A percentile compares a stretch with the other conserved stretches of the same genome.
phyloP scores from a whole-genome alignment of 148 eudicot genomes.

The Rhododendron simsii region DNA sequence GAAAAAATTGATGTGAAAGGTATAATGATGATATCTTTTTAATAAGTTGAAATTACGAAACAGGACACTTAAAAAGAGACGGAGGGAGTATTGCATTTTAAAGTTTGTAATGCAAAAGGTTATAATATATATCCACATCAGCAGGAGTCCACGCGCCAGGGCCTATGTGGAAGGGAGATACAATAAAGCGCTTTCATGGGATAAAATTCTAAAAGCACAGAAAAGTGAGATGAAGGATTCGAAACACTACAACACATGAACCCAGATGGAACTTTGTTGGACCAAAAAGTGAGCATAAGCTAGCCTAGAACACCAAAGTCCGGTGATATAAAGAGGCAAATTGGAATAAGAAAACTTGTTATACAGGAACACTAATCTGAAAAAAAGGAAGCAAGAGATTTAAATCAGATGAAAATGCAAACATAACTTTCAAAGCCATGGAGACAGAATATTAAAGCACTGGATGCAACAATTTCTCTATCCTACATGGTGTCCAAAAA shows the following conservation, averaged over 20 bases:
- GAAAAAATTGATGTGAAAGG: too few species aligned
- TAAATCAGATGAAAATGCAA: not conserved
- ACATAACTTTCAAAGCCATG: not conserved
- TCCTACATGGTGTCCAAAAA: not conserved
- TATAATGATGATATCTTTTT: too few species aligned
- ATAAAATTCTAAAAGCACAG: not conserved
- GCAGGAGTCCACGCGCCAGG: too few species aligned
- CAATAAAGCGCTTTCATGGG: too few species aligned
- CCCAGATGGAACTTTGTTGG: not conserved
- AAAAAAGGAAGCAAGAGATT: not conserved
- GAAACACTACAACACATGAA: not conserved
- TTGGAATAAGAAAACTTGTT: not conserved
- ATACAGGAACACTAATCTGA: not conserved
- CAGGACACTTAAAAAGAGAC: too few species aligned
- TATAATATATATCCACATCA: too few species aligned
- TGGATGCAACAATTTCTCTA: not conserved
- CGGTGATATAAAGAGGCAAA: not conserved
- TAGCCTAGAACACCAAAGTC: not conserved
- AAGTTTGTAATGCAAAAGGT: too few species aligned
- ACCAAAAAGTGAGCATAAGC: not conserved
- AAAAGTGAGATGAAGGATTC: not conserved
- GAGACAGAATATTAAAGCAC: not conserved
- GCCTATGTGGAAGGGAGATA: too few species aligned
- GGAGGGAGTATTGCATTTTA: too few species aligned
- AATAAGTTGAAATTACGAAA: too few species aligned